Evolutionary conservation across 2,329 filamentous ascomycete genomes (phyloP).

Genomic region (Aspergillus terreus): DNA sequence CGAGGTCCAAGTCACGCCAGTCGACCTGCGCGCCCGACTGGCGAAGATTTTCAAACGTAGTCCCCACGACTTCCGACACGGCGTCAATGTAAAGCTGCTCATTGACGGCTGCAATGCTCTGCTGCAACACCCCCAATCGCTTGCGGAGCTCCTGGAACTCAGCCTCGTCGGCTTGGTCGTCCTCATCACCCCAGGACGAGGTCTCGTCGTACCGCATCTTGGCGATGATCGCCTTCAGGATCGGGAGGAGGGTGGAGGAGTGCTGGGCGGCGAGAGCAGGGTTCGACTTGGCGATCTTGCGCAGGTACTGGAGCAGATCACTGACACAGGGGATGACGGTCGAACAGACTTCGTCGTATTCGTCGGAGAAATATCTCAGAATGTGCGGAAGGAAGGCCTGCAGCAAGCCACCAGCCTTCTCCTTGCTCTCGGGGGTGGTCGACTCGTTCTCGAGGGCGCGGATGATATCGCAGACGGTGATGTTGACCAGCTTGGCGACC

Average conservation of each 20-base stretch:
- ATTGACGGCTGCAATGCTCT: constrained; percentile 85
- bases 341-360: constrained; percentile 97
- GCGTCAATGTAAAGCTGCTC: constrained; percentile 84
- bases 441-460: constrained; percentile 72
- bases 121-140: constrained; percentile 83
- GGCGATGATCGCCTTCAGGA: constrained; percentile 83
- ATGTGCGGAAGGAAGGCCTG: constrained; percentile 81
- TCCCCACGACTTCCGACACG: constrained; percentile 81
- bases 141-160: constrained; percentile 95
- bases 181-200: constrained; percentile 85
- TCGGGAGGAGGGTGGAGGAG: constrained; percentile 76
- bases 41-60: constrained; percentile 77
- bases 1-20: constrained; percentile 93
- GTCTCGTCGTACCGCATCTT: constrained; percentile 99
- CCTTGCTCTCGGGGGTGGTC: constrained; percentile 59
- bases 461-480: constrained; percentile 79
- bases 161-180: constrained; percentile 92
- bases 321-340: constrained; percentile 91
- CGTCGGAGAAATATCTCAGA: constrained; percentile 91
- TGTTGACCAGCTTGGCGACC: constrained; percentile 93
- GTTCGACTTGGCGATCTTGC: constrained; percentile 66
- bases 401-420: constrained; percentile 75
- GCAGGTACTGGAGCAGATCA: constrained; percentile 85
- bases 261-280: constrained; percentile 69
- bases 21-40: constrained; percentile 72